A percentile compares a stretch with the other conserved stretches of the same genome.
These are phyloP conservation scores for Bocquillonia castaneifolia DNA, from an alignment of 441 rosid species.

Conservation along the genomic window DNA sequence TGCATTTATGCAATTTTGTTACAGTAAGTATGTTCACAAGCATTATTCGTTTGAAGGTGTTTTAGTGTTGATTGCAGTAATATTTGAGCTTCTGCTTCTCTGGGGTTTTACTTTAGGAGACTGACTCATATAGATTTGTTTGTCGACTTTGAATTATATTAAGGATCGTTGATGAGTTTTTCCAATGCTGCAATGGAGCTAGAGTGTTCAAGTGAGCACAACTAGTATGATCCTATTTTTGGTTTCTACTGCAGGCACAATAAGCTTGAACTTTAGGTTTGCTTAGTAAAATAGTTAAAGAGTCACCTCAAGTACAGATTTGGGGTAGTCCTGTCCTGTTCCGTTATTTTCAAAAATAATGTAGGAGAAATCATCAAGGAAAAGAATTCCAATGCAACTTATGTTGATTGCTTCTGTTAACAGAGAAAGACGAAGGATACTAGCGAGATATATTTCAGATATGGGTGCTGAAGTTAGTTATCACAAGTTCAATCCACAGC, in stretches of 20 bases:
- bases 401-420: slow-evolving; percentile 13
- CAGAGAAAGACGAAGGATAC: slow-evolving; percentile 58
- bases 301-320: background rate
- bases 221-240: background rate
- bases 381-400: background rate
- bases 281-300: background rate
- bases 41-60: background rate
- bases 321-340: background rate
- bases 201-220: background rate
- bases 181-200: background rate
- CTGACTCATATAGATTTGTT: background rate
- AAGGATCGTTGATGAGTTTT: no score
- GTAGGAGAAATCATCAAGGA: background rate
- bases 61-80: background rate
- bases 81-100: background rate
- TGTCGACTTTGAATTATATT: background rate
- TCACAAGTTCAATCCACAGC: slow-evolving; percentile 65
- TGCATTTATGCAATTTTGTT: no score
- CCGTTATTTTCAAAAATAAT: background rate
- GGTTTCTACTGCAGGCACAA: background rate
- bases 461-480: slow-evolving; percentile 80
- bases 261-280: background rate
- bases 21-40: no score
- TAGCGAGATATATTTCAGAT: slow-evolving; percentile 55
- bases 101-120: background rate